Conservation (phyloP, 352 stramenopile species). For the Phytophthora cryptogea region DNA sequence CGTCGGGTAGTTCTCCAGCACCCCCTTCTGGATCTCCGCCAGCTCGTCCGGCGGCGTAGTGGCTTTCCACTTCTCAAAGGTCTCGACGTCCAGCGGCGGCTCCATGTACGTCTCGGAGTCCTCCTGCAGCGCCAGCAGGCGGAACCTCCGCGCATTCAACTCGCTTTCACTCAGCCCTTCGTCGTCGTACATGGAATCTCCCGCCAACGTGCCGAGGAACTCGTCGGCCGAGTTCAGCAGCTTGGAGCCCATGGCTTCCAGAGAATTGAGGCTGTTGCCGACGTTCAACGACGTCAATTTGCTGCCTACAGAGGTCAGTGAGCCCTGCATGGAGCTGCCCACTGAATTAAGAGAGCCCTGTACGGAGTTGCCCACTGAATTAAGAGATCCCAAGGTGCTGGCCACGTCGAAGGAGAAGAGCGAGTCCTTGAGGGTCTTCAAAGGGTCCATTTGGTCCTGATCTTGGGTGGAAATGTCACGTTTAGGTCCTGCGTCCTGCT, state of each 20-base stretch:
- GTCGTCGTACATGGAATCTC: slow-evolving; percentile 33
- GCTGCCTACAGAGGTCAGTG: slow-evolving; percentile 39
- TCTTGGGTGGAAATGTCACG: slow-evolving; percentile 1
- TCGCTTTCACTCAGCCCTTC: slow-evolving; percentile 41
- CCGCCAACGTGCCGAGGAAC: slow-evolving; percentile 54
- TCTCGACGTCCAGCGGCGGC: slow-evolving; percentile 55
- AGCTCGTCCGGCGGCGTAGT: slow-evolving; percentile 41
- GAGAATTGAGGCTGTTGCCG: slow-evolving; percentile 37
- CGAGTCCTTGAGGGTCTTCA: slow-evolving; percentile 39
- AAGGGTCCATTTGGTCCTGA: slow-evolving; percentile 16
- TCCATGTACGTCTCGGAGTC: slow-evolving; percentile 69
- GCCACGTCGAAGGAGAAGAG: slow-evolving; percentile 62
- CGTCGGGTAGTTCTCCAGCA: slow-evolving; percentile 68
- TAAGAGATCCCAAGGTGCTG: slow-evolving; percentile 35
- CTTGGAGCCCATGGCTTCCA: slow-evolving; percentile 69
- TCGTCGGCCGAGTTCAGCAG: slow-evolving; percentile 73
- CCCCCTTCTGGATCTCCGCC: slow-evolving; percentile 47
- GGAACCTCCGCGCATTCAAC: slow-evolving; percentile 56
- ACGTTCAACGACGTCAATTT: slow-evolving; percentile 42
- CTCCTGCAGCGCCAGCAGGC: slow-evolving; percentile 65
- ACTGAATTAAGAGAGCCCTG: slow-evolving; percentile 38
- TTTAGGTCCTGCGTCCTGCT: slow-evolving; percentile 2
- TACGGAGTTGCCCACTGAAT: slow-evolving; percentile 39
- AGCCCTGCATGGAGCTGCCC: slow-evolving; percentile 29
- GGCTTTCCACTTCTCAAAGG: slow-evolving; percentile 68